Conservation (phyloP, 257 asterid genomes). For the Ligustrum vulgare region DNA sequence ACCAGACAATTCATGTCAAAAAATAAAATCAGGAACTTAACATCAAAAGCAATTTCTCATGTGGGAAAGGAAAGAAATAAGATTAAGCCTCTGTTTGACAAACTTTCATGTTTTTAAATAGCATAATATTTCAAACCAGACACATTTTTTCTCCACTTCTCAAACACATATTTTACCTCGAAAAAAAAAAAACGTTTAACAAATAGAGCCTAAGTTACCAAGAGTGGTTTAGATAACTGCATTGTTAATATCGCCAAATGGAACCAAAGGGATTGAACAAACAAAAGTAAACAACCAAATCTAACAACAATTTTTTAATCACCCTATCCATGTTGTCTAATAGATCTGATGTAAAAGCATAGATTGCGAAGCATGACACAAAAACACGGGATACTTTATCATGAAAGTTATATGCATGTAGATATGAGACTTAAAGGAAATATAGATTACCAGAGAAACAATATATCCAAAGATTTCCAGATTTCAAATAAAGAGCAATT, state of each 20-base stretch:
- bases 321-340: background rate
- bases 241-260: no score
- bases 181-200: no score
- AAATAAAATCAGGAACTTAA: no score
- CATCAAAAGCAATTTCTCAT: no score
- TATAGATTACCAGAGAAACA: background rate
- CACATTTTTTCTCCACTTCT: no score
- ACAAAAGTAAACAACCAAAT: background rate
- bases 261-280: background rate
- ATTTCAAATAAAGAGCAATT: conserved; percentile 6
- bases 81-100: no score
- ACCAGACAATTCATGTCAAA: background rate
- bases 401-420: background rate
- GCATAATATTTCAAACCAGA: no score
- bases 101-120: no score
- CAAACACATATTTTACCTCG: no score
- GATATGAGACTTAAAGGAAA: conserved; percentile 1
- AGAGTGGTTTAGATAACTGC: no score
- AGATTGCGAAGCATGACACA: background rate
- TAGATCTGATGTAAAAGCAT: conserved; percentile 4
- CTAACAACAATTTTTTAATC: background rate
- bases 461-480: background rate
- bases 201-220: no score
- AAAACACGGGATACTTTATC: background rate
- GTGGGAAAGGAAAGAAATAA: no score